A percentile compares a stretch with the other conserved stretches of the same genome.
These are phyloP conservation scores for Colletotrichum caudatum DNA, from an alignment of 2,329 filamentous ascomycete species.

Conservation along the genomic window DNA sequence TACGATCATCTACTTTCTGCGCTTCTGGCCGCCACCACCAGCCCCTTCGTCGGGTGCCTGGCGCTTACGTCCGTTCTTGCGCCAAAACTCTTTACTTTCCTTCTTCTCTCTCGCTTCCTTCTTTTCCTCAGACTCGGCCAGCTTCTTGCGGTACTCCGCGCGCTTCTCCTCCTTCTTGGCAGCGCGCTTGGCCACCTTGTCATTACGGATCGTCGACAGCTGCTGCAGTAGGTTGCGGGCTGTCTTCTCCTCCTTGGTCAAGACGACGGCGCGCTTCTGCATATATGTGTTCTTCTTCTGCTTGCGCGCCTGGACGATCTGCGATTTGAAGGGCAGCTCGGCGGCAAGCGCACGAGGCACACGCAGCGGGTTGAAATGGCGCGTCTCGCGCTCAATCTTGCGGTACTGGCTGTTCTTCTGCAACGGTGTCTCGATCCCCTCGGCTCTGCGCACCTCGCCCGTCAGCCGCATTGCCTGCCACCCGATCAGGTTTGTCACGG, in stretches of 20 bases:
- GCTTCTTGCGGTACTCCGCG: slow-evolving; percentile 83
- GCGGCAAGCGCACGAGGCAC: slow-evolving; percentile 86
- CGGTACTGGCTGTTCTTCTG: slow-evolving; percentile 89
- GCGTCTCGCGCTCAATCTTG: slow-evolving; percentile 71
- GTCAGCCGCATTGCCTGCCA: slow-evolving; percentile 97
- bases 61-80: slow-evolving; percentile 83
- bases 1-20: slow-evolving; percentile 36
- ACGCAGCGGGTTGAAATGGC: slow-evolving; percentile 82
- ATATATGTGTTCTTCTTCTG: slow-evolving; percentile 88
- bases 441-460: slow-evolving; percentile 85
- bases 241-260: slow-evolving; percentile 87
- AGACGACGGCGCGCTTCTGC: slow-evolving; percentile 93
- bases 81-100: slow-evolving; percentile 94
- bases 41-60: slow-evolving; percentile 57
- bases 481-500: slow-evolving; percentile 90
- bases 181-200: slow-evolving; percentile 85
- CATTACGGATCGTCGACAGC: slow-evolving; percentile 88
- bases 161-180: slow-evolving; percentile 91
- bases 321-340: slow-evolving; percentile 90
- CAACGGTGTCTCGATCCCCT: slow-evolving; percentile 80
- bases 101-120: slow-evolving; percentile 87
- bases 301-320: slow-evolving; percentile 84
- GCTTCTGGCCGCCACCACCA: slow-evolving; percentile 50
- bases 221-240: slow-evolving; percentile 92
- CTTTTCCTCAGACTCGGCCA: slow-evolving; percentile 86